Conservation (phyloP, 345 rosid species). For the Eucalyptus fibrosa region DNA sequence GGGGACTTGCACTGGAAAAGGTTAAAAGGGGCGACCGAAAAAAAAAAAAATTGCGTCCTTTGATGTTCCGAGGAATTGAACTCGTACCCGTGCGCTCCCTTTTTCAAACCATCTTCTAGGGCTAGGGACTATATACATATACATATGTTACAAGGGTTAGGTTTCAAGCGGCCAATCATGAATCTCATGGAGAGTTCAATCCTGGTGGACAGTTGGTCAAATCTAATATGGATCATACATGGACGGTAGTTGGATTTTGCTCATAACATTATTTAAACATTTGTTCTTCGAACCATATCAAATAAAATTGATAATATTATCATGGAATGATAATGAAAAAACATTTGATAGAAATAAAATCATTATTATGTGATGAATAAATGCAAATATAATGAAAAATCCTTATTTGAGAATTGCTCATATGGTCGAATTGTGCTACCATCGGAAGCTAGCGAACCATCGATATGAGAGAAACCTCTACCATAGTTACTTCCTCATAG, state of each 20-base stretch:
- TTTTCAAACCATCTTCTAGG: not conserved
- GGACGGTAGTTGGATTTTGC: not conserved
- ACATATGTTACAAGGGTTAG: too few species aligned
- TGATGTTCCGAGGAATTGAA: not conserved
- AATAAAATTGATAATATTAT: not conserved
- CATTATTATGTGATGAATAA: too few species aligned
- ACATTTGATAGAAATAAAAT: too few species aligned
- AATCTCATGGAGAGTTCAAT: too few species aligned
- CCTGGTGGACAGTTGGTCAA: too few species aligned
- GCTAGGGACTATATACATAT: not conserved
- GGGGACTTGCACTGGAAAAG: not conserved
- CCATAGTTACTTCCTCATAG: not conserved
- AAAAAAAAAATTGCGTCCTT: not conserved
- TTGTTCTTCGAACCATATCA: not conserved
- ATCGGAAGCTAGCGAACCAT: not conserved
- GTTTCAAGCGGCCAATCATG: not conserved
- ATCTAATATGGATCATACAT: too few species aligned
- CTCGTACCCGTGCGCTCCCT: not conserved
- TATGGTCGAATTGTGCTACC: fast-evolving
- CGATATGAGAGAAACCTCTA: not conserved
- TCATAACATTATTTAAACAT: not conserved
- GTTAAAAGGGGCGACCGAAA: not conserved
- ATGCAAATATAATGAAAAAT: not conserved
- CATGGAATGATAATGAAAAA: not conserved
- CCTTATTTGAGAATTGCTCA: not conserved